Conservation (phyloP, 805 yeast species). For the Myxozyma melibiosi region DNA sequence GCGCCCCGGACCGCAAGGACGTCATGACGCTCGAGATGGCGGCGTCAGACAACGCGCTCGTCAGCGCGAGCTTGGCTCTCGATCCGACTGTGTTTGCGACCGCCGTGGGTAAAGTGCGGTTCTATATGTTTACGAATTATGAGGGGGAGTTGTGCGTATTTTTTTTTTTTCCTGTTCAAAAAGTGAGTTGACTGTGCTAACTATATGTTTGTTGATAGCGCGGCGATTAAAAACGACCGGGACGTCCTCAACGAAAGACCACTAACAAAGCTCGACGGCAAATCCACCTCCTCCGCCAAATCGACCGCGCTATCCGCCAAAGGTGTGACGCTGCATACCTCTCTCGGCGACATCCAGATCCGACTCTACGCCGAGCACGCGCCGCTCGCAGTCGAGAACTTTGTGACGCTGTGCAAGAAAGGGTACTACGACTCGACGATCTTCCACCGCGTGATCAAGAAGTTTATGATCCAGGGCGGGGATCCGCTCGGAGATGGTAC, state of each 20-base stretch:
- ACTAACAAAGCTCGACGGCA: conserved; percentile 8
- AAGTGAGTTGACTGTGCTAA: not conserved
- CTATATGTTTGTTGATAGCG: not conserved
- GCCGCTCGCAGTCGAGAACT: conserved; percentile 50
- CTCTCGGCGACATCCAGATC: conserved; percentile 49
- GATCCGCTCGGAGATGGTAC: conserved; percentile 53
- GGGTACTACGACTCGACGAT: conserved; percentile 48
- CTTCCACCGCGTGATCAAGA: conserved; percentile 49
- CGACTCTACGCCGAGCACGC: conserved; percentile 44
- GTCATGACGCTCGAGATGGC: conserved; percentile 41
- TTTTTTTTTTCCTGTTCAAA: not conserved
- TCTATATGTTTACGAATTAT: conserved; percentile 39
- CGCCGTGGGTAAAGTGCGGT: conserved; percentile 35
- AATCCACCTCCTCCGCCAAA: conserved; percentile 6
- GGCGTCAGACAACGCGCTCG: conserved; percentile 40
- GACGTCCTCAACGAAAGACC: conserved; percentile 39
- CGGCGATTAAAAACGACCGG: conserved; percentile 31
- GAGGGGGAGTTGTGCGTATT: conserved; percentile 32
- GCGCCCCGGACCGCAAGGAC: conserved; percentile 36
- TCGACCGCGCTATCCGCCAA: conserved; percentile 3
- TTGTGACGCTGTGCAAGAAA: conserved; percentile 42
- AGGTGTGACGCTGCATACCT: conserved; percentile 45
- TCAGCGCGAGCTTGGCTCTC: conserved; percentile 34
- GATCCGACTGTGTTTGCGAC: conserved; percentile 43
- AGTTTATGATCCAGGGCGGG: conserved; percentile 64